Evolutionary conservation across 768 basidiomycete species (phyloP).

Genomic region (Rhodocollybia butyracea): DNA sequence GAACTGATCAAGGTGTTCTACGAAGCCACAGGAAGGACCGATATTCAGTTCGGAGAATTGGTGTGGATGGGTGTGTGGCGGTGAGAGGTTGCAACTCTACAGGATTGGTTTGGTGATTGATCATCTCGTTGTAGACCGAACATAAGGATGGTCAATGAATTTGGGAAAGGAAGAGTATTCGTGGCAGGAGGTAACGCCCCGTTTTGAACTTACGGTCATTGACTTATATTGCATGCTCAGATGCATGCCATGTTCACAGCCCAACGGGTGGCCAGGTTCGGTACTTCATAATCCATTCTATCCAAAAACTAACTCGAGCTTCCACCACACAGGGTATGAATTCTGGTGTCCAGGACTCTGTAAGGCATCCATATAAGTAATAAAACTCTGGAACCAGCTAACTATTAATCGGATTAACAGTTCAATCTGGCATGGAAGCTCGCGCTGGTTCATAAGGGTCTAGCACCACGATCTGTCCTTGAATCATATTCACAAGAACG

Average conservation of each 20-base stretch:
- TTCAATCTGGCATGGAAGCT: slow-evolving; percentile 46
- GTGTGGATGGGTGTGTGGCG: slow-evolving; percentile 22
- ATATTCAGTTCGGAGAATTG: slow-evolving; percentile 28
- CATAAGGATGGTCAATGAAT: slow-evolving; percentile 43
- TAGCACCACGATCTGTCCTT: slow-evolving; percentile 32
- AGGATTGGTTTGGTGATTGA: neutral
- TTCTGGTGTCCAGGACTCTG: slow-evolving; percentile 34
- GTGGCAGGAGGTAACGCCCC: slow-evolving; percentile 51
- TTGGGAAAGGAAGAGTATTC: slow-evolving; percentile 41
- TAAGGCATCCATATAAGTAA: slow-evolving; percentile 14
- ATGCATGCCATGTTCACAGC: slow-evolving; percentile 46
- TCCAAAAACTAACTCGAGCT: slow-evolving; percentile 3
- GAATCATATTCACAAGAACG: slow-evolving; percentile 42
- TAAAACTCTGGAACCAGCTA: neutral
- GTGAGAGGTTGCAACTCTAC: slow-evolving; percentile 12
- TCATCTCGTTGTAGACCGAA: slow-evolving; percentile 33
- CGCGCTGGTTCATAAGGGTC: slow-evolving; percentile 34
- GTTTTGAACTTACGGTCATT: no score
- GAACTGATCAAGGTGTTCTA: slow-evolving; percentile 27
- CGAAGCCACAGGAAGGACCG: slow-evolving; percentile 19
- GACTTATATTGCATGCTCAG: slow-evolving; percentile 21
- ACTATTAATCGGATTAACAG: slow-evolving; percentile 17
- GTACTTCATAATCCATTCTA: neutral
- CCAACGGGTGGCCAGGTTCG: slow-evolving; percentile 39
- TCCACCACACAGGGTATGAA: slow-evolving; percentile 32